These are phyloP conservation scores for Isabelozyma gotoi DNA, from an alignment of 805 yeast genomes.

Conservation along the genomic window DNA sequence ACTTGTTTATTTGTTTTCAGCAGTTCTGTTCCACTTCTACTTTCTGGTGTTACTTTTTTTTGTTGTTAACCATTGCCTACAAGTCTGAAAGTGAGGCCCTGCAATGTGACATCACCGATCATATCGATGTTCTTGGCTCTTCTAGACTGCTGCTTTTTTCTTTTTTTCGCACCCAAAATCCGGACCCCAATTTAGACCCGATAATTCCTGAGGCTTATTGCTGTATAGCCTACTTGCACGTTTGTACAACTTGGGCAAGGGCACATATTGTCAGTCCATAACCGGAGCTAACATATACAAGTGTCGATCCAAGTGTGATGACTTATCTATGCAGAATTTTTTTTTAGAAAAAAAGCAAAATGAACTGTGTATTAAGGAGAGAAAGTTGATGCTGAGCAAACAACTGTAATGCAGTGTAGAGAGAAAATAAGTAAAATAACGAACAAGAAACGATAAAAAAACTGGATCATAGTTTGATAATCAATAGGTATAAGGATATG, in stretches of 20 bases:
- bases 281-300: not conserved
- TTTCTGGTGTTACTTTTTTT: too few relatives aligned
- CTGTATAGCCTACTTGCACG: not conserved
- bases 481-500: too few relatives aligned
- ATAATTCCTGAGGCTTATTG: not conserved
- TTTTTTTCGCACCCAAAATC: not conserved
- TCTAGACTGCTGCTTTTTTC: not conserved
- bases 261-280: not conserved
- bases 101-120: too few relatives aligned
- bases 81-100: too few relatives aligned
- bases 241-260: not conserved
- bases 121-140: too few relatives aligned
- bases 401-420: not conserved
- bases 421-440: not conserved
- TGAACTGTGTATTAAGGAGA: not conserved
- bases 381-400: not conserved
- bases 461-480: too few relatives aligned
- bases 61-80: too few relatives aligned
- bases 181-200: not conserved
- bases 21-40: too few relatives aligned
- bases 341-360: not conserved
- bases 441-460: not conserved
- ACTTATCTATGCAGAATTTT: too few relatives aligned
- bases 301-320: too few relatives aligned
- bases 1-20: too few relatives aligned